Conservation (phyloP, 257 asterid genomes). For the Rauvolfia tetraphylla region DNA sequence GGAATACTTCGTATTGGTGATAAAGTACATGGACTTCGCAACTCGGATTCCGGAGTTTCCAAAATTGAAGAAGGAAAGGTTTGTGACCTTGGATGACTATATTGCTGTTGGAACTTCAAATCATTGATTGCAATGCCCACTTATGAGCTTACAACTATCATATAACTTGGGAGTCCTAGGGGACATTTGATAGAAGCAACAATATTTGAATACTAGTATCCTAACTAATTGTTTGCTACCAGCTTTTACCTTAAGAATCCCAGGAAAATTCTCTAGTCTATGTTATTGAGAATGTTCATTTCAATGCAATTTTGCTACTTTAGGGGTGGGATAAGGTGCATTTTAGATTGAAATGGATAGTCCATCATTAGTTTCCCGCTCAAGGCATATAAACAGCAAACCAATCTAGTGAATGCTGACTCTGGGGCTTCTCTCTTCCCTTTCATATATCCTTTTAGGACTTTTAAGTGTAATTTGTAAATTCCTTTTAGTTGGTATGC, state of each 20-base stretch:
- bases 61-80: slow-evolving; percentile 99
- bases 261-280: not conserved
- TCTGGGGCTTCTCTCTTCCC: not conserved
- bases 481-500: not conserved
- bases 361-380: not conserved
- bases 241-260: not conserved
- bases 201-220: not conserved
- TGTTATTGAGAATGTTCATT: not conserved
- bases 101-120: slow-evolving; percentile 5
- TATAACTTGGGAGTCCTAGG: not conserved
- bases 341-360: not conserved
- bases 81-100: slow-evolving; percentile 19
- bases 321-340: not conserved
- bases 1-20: slow-evolving; percentile 88
- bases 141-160: not conserved
- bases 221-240: not conserved
- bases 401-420: not conserved
- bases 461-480: not conserved
- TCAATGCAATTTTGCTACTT: not conserved
- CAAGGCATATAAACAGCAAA: not conserved
- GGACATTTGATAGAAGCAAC: not conserved
- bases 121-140: not conserved
- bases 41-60: slow-evolving; percentile 61
- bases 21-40: slow-evolving; percentile 82
- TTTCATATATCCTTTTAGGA: not conserved